Evolutionary conservation across 2,329 filamentous ascomycete species (phyloP), one percentile per base, ranked within the genome.

Genomic region (Fusarium poae): DNA sequence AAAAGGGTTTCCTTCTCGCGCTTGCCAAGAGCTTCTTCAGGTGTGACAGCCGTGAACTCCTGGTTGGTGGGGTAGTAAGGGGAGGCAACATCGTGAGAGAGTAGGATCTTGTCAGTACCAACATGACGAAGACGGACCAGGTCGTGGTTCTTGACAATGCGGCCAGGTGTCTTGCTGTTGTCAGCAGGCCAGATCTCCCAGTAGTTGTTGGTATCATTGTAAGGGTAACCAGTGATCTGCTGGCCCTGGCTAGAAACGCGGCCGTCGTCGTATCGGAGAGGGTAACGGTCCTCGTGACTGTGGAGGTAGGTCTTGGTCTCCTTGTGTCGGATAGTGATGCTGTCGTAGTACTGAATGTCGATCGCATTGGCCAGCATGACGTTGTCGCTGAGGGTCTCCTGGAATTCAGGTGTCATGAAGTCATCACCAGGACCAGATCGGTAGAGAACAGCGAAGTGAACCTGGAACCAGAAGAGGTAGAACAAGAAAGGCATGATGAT

Each of bases 381-480:
- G 77, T 99, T 99, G 83, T 99, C 95, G 76, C 92, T 94, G 68
- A 99, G 84, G 3, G 96, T 98, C 82, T 97, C 94, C 82, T 99
- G 96, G 84, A 99, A 99, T 76, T 96, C 93, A 2, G 96, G 96
- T 6, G 92, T 94, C 96, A 99, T 99, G 82, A 99, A 99, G 76
- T 98, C 95, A 77, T 99, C 96, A 55, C 96, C 96, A 44, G 96
- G 95, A 35, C 96, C 96, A 53, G 96, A 98, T 63, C 91, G 88
- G 71, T 83, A 91, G 67, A 99, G 86, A 74, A 99, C 93, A 44
- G 93, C 86, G 79, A 99, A 99, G 82, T 99, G 96, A 30, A 99
- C 94, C 85, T 99, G 96, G 90, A 99, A 99, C 96, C 96, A 99
- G 86, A 99, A 98, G 46, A 99, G 88, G 81, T 99, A 99, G 82